These are phyloP conservation scores for Dissophora ornata DNA, from an alignment of 192 early-diverging fungal species.

Conservation along the genomic window DNA sequence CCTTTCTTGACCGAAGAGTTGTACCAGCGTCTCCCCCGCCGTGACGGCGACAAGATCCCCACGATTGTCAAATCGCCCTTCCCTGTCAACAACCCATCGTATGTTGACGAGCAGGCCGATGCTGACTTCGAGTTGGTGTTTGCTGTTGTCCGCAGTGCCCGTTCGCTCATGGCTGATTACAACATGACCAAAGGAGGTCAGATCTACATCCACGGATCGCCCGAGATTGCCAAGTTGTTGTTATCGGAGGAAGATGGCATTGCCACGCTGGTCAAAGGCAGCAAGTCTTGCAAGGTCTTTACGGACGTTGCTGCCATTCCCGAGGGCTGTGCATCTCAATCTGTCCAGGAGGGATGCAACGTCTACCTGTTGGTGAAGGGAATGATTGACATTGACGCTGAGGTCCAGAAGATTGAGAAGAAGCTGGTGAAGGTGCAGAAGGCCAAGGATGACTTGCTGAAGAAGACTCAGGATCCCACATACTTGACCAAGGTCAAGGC, in stretches of 20 bases:
- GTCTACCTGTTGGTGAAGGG: slow-evolving; percentile 82
- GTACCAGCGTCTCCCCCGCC: slow-evolving; percentile 93
- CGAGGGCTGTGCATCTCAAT: slow-evolving; percentile 80
- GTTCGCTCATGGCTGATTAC: slow-evolving; percentile 84
- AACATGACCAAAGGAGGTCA: slow-evolving; percentile 76
- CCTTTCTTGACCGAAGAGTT: slow-evolving; percentile 99
- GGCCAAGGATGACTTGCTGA: slow-evolving; percentile 65
- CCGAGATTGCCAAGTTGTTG: slow-evolving; percentile 61
- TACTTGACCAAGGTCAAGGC: slow-evolving; percentile 78
- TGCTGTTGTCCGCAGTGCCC: slow-evolving; percentile 78
- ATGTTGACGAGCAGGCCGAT: slow-evolving; percentile 76
- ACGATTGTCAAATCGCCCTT: slow-evolving; percentile 76
- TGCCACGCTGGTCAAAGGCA: slow-evolving; percentile 78
- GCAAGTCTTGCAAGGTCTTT: slow-evolving; percentile 74
- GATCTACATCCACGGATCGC: slow-evolving; percentile 47
- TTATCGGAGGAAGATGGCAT: slow-evolving; percentile 72
- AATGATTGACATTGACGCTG: slow-evolving; percentile 82
- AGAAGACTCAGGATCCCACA: slow-evolving; percentile 73
- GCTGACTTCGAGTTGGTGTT: slow-evolving; percentile 84
- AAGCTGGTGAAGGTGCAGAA: slow-evolving; percentile 77
- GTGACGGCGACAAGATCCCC: slow-evolving; percentile 69
- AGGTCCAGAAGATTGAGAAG: slow-evolving; percentile 82
- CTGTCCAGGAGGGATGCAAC: slow-evolving; percentile 75
- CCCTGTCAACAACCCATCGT: slow-evolving; percentile 56
- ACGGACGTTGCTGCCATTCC: slow-evolving; percentile 67